Evolutionary conservation across 805 yeast genomes (phyloP).

Genomic region (Zygoascus bituminiphila): DNA sequence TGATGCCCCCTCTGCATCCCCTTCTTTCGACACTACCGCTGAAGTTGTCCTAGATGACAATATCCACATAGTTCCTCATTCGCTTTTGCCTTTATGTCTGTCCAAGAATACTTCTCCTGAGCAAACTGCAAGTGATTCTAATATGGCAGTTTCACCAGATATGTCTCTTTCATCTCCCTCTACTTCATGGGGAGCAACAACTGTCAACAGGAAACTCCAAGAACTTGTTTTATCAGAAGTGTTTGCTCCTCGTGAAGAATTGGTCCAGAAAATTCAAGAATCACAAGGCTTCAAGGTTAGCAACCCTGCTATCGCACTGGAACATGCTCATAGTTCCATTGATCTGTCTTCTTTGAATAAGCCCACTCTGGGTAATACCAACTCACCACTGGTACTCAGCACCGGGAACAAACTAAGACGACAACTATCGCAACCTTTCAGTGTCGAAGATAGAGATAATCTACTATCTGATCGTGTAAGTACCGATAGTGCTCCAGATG

Average conservation of each 20-base stretch:
- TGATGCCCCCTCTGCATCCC: conserved; percentile 21
- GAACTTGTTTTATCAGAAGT: conserved; percentile 68
- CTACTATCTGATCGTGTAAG: neutral
- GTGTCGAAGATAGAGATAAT: neutral
- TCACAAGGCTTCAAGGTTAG: neutral
- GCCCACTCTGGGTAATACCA: neutral
- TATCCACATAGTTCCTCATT: conserved; percentile 81
- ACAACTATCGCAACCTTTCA: neutral
- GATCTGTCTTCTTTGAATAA: neutral
- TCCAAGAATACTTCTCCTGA: conserved; percentile 33
- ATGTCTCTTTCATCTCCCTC: conserved; percentile 17
- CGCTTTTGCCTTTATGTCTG: conserved; percentile 55
- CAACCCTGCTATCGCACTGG: neutral
- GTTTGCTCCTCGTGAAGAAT: conserved; percentile 42
- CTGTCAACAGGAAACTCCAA: conserved; percentile 60
- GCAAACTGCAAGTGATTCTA: neutral
- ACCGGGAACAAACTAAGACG: neutral
- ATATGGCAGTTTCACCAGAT: conserved; percentile 26
- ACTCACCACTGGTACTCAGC: neutral
- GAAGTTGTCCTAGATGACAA: conserved; percentile 92
- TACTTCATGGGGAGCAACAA: conserved; percentile 47
- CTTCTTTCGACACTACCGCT: conserved; percentile 30
- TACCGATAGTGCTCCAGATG: neutral
- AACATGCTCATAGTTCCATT: neutral
- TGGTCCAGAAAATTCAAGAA: neutral